Base-by-base conservation (phyloP, 1,284 basidiomycete species). In the Puccinia coronata region DNA sequence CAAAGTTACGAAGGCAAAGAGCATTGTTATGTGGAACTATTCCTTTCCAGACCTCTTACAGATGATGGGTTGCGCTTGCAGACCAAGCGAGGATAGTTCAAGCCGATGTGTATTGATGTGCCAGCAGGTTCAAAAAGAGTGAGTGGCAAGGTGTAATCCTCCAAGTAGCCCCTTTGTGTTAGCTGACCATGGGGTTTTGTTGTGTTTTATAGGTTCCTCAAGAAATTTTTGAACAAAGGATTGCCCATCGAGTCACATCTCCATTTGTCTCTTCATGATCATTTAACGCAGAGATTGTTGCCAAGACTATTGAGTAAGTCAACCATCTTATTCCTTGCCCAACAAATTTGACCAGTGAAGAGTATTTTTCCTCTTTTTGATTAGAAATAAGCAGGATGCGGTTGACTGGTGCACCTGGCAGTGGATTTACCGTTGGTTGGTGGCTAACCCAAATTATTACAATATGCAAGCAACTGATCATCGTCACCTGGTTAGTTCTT, bases 251-350 rank as follows among this genome's bases (percentile, higher is more conserved):
- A 99, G 86, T 96, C 93, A 0, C 94, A 96, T 85, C 88, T 98
- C 8, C 91, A 92, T 86, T 90, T 92, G 85, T 74, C 80, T 39
- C 88, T 94, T 9, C 96, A 98, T 85, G 97, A 99, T 86, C 98
- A 98, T 87, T 98, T 99, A 90, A 99, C 82, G 94, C 96, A 0
- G 97, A 99, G 87, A 97, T 99, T 83, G 96, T 96, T 16, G 94
- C 98, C 41, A 95, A 95, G 88, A 99, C 96, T 3, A 97, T 99
- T 82, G 96, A 98, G 88, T 85, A 85, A 53, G 80, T 55, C 12
- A 39, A 23, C 25, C 34, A 12, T 63, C 83, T 9, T 47, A 49
- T 9, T 59, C 23, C 1, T 20, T 41, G 84, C 84, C 0, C 83
- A 85, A 39, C 57, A 59, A 77, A 28, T 28, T 49, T 20, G 41